These are phyloP conservation scores for Apophysomyces variabilis DNA, from an alignment of 371 early-diverging fungal species.

Conservation along the genomic window DNA sequence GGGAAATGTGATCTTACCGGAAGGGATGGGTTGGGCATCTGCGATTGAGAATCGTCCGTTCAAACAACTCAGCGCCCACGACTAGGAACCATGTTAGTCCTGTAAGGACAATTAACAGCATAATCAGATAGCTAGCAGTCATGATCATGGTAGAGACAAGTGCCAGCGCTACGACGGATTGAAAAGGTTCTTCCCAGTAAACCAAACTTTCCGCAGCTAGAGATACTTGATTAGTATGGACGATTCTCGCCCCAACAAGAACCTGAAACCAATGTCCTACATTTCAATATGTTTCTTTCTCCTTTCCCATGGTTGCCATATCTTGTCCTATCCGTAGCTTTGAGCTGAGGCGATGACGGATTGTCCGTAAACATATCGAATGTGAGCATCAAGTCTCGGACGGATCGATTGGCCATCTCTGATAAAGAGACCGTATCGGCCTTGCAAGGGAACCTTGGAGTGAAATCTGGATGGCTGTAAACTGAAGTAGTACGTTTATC, in stretches of 20 bases:
- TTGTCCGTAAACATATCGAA: constrained; percentile 5
- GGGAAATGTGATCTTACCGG: not conserved
- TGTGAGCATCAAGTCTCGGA: not conserved
- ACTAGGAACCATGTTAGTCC: not conserved
- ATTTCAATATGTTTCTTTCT: not conserved
- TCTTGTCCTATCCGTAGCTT: not conserved
- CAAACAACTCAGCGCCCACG: not conserved
- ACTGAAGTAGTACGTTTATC: not conserved
- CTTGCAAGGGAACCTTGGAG: not conserved
- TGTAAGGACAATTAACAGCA: not conserved
- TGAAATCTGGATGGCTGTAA: constrained; percentile 4
- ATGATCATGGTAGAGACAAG: constrained; percentile 1
- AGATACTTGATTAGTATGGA: too few relatives aligned
- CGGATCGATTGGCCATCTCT: not conserved
- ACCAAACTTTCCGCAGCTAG: not conserved
- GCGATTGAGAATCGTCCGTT: constrained; percentile 5
- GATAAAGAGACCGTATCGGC: not conserved
- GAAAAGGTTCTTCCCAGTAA: constrained; percentile 5
- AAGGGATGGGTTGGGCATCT: not conserved
- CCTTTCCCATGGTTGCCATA: not conserved
- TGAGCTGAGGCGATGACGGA: not conserved
- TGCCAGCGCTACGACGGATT: not conserved
- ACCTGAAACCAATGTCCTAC: not conserved
- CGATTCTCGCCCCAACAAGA: too few relatives aligned
- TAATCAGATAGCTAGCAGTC: not conserved